Evolutionary conservation across 2,329 filamentous ascomycete species (phyloP).

Genomic region (Hypoxylon sp.): DNA sequence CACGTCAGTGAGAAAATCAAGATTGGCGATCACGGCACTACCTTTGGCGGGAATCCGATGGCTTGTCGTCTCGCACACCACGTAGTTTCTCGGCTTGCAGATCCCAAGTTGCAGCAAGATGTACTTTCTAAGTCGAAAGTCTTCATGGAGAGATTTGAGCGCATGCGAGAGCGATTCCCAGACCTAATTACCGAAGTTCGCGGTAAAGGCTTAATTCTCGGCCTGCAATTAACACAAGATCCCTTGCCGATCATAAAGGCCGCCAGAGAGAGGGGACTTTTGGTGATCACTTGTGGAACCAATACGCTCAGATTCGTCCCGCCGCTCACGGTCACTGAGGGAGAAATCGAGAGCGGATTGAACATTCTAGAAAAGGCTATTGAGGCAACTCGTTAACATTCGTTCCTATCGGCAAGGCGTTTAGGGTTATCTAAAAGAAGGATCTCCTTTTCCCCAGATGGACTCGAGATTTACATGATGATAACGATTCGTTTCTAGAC

Average conservation of each 20-base stretch:
- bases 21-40: slow-evolving; percentile 90
- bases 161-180: slow-evolving; percentile 69
- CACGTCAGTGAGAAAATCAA: slow-evolving; percentile 77
- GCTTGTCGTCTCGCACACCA: slow-evolving; percentile 88
- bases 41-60: slow-evolving; percentile 93
- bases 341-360: slow-evolving; percentile 85
- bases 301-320: slow-evolving; percentile 96
- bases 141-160: slow-evolving; percentile 65
- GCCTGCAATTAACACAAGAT: slow-evolving; percentile 84
- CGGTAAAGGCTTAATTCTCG: slow-evolving; percentile 87
- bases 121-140: slow-evolving; percentile 76
- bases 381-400: slow-evolving; percentile 55
- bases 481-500: slow-evolving; percentile 1
- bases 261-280: slow-evolving; percentile 86
- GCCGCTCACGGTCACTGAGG: slow-evolving; percentile 82
- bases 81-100: slow-evolving; percentile 82
- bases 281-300: slow-evolving; percentile 92
- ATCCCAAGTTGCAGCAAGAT: slow-evolving; percentile 76
- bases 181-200: slow-evolving; percentile 82
- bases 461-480: slow-evolving; percentile 15
- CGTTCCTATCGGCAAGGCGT: slow-evolving; percentile 36
- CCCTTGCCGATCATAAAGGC: slow-evolving; percentile 83
- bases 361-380: slow-evolving; percentile 80
- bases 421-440: slow-evolving; percentile 29
- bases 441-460: slow-evolving; percentile 12